phyloP scores from a whole-genome alignment of 2,329 filamentous ascomycete species.

The Sarocladiaceae sp. region DNA sequence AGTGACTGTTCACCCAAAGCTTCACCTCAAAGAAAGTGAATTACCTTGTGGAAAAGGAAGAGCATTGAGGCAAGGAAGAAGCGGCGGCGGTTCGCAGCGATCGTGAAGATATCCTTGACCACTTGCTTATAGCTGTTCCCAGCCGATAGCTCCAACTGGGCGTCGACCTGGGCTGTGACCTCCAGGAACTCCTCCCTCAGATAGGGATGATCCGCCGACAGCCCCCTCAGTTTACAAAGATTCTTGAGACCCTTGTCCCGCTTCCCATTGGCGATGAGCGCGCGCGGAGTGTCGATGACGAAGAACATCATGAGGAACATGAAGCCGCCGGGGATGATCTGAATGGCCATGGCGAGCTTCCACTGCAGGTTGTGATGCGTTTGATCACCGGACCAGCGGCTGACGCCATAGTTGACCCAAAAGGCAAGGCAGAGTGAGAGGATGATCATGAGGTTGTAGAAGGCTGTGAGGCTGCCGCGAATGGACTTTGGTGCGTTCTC shows the following conservation, averaged over 20 bases:
- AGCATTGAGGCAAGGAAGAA: slow-evolving; percentile 26
- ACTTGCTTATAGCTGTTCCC: slow-evolving; percentile 12
- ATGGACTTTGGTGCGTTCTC: background rate
- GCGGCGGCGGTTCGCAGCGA: slow-evolving; percentile 21
- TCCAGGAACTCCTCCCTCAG: slow-evolving; percentile 14
- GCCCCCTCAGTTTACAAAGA: slow-evolving; percentile 26
- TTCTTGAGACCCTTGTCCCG: slow-evolving; percentile 27
- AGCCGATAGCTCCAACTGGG: slow-evolving; percentile 14
- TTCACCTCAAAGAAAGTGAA: background rate
- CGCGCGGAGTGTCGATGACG: slow-evolving; percentile 15
- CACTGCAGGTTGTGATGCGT: slow-evolving; percentile 3
- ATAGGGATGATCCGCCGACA: slow-evolving; percentile 14
- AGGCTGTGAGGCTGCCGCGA: background rate
- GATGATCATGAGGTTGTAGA: slow-evolving; percentile 5
- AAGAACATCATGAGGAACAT: slow-evolving; percentile 6
- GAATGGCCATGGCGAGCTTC: slow-evolving; percentile 3
- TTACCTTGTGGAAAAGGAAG: slow-evolving; percentile 31
- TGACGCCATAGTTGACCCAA: slow-evolving; percentile 1
- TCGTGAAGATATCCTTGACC: slow-evolving; percentile 14
- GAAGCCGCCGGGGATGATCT: slow-evolving; percentile 1
- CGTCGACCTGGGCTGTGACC: slow-evolving; percentile 13
- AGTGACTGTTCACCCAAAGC: background rate
- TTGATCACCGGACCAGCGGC: background rate
- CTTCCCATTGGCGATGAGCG: slow-evolving; percentile 28
- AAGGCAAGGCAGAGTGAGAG: background rate